Evolutionary conservation across 306 rosid species (phyloP).

Genomic region (Medicago arabica): DNA sequence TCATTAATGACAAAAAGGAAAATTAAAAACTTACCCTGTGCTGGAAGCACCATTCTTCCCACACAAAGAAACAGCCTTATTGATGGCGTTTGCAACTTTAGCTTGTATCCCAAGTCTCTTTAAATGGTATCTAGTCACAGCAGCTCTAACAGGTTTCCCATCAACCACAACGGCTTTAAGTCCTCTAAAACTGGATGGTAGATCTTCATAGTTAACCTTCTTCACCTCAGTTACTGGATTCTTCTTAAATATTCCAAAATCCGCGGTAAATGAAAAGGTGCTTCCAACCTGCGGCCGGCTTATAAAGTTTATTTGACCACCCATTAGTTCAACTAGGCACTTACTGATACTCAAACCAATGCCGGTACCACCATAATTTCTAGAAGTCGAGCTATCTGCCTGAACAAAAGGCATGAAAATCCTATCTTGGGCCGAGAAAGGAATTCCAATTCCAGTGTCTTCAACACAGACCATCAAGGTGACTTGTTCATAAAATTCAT

Average conservation of each 20-base stretch:
- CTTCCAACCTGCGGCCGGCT: conserved; percentile 89
- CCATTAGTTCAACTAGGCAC: conserved; percentile 95
- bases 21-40: conserved; percentile 60
- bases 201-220: conserved; percentile 74
- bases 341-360: conserved; percentile 98
- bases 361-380: conserved; percentile 97
- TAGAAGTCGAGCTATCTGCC: conserved; percentile 97
- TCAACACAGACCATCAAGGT: conserved; percentile 87
- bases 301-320: conserved; percentile 80
- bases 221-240: conserved; percentile 55
- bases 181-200: conserved; percentile 81
- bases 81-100: conserved; percentile 65
- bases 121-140: conserved; percentile 88
- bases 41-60: conserved; percentile 68
- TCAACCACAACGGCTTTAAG: conserved; percentile 85
- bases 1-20: neutral
- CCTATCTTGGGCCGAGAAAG: conserved; percentile 79
- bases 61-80: conserved; percentile 61
- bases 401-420: conserved; percentile 97
- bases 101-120: conserved; percentile 89
- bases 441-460: conserved; percentile 97
- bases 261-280: conserved; percentile 87
- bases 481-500: conserved; percentile 65
- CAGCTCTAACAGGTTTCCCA: conserved; percentile 92
- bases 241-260: conserved; percentile 67